Conservation (phyloP, 2,329 filamentous ascomycete species). For the Pseudogymnoascus sp. region DNA sequence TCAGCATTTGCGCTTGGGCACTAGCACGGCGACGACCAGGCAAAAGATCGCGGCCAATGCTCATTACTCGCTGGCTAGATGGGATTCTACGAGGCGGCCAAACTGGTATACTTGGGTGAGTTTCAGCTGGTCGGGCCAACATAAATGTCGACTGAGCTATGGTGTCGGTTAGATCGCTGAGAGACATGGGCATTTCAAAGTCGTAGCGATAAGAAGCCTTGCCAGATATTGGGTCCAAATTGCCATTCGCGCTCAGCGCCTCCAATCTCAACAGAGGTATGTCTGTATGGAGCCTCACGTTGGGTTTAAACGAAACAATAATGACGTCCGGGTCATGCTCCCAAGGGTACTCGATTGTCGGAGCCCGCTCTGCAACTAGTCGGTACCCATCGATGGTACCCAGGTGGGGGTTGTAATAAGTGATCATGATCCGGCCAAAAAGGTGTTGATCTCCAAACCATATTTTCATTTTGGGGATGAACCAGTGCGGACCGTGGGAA, state of each 20-base stretch:
- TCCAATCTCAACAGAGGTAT: conserved; percentile 58
- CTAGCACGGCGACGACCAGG: conserved; percentile 26
- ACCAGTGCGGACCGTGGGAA: conserved; percentile 75
- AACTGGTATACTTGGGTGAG: conserved; percentile 38
- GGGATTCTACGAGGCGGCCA: conserved; percentile 74
- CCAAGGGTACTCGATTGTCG: conserved; percentile 54
- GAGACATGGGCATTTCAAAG: conserved; percentile 43
- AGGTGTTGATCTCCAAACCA: conserved; percentile 76
- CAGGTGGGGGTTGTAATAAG: conserved; percentile 64
- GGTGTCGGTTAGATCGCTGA: conserved; percentile 36
- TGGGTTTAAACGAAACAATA: conserved; percentile 65
- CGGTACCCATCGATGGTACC: conserved; percentile 76
- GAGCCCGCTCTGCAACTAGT: conserved; percentile 55
- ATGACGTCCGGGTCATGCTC: conserved; percentile 54
- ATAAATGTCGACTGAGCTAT: conserved; percentile 59
- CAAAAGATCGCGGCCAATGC: conserved; percentile 37
- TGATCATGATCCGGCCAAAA: conserved; percentile 65
- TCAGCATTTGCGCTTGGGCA: not conserved
- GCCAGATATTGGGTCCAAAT: conserved; percentile 16
- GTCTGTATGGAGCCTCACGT: conserved; percentile 63
- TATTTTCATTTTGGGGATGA: conserved; percentile 67
- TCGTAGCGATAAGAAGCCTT: conserved; percentile 32
- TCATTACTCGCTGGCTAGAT: conserved; percentile 39
- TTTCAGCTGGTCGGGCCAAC: conserved; percentile 46
- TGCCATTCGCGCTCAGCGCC: conserved; percentile 13